These are phyloP conservation scores for Colletotrichum lupini DNA, from an alignment of 2,329 filamentous ascomycete genomes.

Conservation along the genomic window DNA sequence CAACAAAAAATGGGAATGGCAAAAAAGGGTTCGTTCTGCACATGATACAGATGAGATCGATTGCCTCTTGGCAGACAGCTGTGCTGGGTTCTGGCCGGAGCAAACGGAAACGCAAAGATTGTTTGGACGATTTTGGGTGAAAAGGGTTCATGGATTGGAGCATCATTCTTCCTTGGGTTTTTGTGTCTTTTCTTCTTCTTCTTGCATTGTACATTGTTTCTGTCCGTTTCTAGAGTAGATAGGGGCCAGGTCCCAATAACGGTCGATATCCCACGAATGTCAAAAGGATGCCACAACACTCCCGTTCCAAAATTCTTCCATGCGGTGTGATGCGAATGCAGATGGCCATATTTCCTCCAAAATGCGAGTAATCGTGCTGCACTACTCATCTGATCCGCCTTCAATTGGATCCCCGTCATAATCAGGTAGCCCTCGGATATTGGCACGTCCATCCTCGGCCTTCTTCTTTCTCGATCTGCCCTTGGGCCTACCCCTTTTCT, in stretches of 20 bases:
- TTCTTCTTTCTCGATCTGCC: conserved; percentile 1
- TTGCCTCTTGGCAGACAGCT: conserved; percentile 10
- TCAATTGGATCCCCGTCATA: conserved; percentile 35
- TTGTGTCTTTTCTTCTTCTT: background rate
- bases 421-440: conserved; percentile 29
- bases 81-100: conserved; percentile 16
- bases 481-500: conserved; percentile 2
- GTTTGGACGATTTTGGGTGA: background rate
- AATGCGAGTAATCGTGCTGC: background rate
- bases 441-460: conserved; percentile 23
- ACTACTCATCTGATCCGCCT: conserved; percentile 18
- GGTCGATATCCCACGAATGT: conserved; percentile 31
- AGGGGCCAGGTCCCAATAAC: conserved; percentile 28
- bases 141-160: background rate
- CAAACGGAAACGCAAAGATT: conserved; percentile 1
- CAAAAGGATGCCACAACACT: conserved; percentile 16
- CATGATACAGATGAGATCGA: conserved; percentile 11
- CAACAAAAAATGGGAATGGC: background rate
- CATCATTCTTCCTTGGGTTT: background rate
- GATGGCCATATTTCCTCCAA: background rate
- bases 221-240: conserved; percentile 15
- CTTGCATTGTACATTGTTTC: conserved; percentile 23
- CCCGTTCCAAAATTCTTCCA: background rate
- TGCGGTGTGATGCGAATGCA: background rate
- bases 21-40: background rate